Evolutionary conservation across 805 yeast genomes (phyloP).

Genomic region (Candida xyloterini): DNA sequence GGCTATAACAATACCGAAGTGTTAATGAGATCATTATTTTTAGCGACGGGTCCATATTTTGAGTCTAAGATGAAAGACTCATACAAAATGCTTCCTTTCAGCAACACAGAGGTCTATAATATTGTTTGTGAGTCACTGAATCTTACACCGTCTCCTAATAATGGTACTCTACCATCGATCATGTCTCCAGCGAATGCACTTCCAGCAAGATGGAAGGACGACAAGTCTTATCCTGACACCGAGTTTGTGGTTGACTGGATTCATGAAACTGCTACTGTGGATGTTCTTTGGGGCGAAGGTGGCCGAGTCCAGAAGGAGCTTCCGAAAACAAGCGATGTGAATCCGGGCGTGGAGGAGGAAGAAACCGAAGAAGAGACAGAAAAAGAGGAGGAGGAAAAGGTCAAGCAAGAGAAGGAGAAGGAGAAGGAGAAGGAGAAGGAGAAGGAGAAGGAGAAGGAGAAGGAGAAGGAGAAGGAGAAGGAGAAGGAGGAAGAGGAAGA

Average conservation of each 20-base stretch:
- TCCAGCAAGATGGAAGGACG: slow-evolving; percentile 47
- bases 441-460: slow-evolving; percentile 18
- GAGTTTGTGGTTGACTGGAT: slow-evolving; percentile 42
- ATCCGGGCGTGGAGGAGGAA: slow-evolving; percentile 1
- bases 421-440: slow-evolving; percentile 15
- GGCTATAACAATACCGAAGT: slow-evolving; percentile 79
- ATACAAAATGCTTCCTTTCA: slow-evolving; percentile 55
- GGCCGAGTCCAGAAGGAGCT: background rate
- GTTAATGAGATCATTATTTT: slow-evolving; percentile 78
- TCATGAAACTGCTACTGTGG: slow-evolving; percentile 50
- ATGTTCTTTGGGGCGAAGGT: slow-evolving; percentile 32
- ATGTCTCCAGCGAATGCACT: slow-evolving; percentile 31
- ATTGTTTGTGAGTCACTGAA: slow-evolving; percentile 64
- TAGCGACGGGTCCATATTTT: slow-evolving; percentile 82
- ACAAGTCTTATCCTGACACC: slow-evolving; percentile 47
- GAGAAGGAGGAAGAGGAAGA: slow-evolving; percentile 6
- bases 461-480: slow-evolving; percentile 15
- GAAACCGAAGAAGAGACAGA: slow-evolving; percentile 8
- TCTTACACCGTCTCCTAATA: slow-evolving; percentile 53
- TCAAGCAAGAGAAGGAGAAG: slow-evolving; percentile 5
- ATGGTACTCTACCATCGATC: slow-evolving; percentile 45
- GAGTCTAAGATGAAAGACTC: slow-evolving; percentile 30
- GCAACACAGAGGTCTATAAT: slow-evolving; percentile 70
- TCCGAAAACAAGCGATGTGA: background rate
- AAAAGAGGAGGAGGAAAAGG: slow-evolving; percentile 16